Evolutionary conservation across 768 basidiomycete genomes (phyloP), one percentile per base, ranked within the genome.

Genomic region (Amanita exitialis): DNA sequence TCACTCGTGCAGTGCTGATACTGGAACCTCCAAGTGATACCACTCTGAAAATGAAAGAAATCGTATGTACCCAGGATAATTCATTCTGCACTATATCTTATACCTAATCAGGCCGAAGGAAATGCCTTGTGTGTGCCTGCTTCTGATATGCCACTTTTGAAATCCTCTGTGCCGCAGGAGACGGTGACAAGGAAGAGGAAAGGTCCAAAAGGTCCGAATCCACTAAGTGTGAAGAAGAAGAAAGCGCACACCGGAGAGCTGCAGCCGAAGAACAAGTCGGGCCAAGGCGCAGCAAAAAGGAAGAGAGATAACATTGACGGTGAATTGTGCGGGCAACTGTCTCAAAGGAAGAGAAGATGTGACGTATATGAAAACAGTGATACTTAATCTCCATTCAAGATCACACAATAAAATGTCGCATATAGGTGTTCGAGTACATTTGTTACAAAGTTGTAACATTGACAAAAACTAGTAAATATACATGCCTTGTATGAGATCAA

Each of bases 1-100:
- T 96, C 54, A 94, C 91, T 60, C 86, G 89, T 28, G 82, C 90
- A 1, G 95, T 98, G 9, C 83, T 96, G 78, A 80, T 99, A 16
- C 75, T 98, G 21, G 93, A 95, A 64, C 90, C 91, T 6, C 90
- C 91, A 0, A 89, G 86, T 55, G 80, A 88, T 51, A 73, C 73
- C 2, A 98, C 93, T 1, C 61, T 91, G 9, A 62, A 72, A 47
- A 74, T 73, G 39, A 97, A 97, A 65, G 72, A 74, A 47, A 59
- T 64, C 59, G 88, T 80, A 58, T 25, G 66, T 51, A 74, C 65
- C 38, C 42, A 48, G 42, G 32, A 32, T 4, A 12, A 23, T 38
- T 30, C 21, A 2, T 38, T 35, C 15, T 20, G 12, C 38, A 38
- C 45, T 34, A 1, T 38, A 41, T 10, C 50, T 30, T 51, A 44